Base-by-base conservation (phyloP, 1,284 basidiomycete genomes). In the Leucoagaricus sp. region DNA sequence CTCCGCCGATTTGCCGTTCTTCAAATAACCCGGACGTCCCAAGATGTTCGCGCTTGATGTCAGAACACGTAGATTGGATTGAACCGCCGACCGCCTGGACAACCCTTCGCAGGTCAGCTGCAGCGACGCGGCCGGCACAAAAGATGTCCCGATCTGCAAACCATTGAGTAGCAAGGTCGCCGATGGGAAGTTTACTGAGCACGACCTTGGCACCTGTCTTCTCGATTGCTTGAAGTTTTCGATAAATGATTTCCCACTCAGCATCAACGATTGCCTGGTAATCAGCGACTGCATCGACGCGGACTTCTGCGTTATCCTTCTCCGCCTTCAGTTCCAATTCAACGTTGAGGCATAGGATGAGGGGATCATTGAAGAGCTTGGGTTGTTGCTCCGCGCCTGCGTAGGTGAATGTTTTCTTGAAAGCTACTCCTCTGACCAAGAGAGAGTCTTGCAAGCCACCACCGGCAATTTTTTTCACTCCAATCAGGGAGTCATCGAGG, bases 401-500 rank as follows among this genome's bases (percentile, higher is more conserved):
- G 67, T 99, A 99, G 2, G 95, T 96, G 75, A 99, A 99, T 0
- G 97, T 99, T 81, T 99, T 99, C 74, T 98, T 98, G 86, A 99
- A 99, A 0, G 97, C 90, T 42, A 99, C 97, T 53, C 97, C 97
- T 57, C 79, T 77, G 68, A 96, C 83, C 55, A 96, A 83, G 53
- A 92, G 79, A 2, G 95, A 97, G 72, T 99, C 97, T 74, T 97
- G 94, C 90, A 98, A 94, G 59, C 93, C 97, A 53, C 97, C 97
- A 55, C 97, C 97, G n/a, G 97, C 87, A 48, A 99, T 92, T 79
- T 98, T 98, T 79, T 99, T 99, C 65, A 98, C 91, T 26, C 97
- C 97, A 65, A 99, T 99, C 64, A 99, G 83, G 21, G 90, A 93
- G 71, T 98, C 95, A 72, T 99, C 94, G 48, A 99, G 82, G 67